Evolutionary conservation across 2,329 filamentous ascomycete species (phyloP).

Genomic region (Aspergillus pseudoterreus): DNA sequence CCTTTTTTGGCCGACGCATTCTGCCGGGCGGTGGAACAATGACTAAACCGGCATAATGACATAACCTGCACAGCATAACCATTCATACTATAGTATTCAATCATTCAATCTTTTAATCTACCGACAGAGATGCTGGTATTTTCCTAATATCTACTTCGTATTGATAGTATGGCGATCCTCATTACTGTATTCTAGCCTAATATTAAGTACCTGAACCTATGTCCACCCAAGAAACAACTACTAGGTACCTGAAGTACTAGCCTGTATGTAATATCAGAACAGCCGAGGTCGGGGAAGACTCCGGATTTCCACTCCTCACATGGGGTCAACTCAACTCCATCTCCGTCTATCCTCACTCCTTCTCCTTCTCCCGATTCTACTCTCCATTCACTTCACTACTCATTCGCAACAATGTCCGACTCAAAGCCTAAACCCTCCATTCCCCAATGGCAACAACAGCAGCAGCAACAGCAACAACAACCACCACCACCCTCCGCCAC

Average conservation of each 20-base stretch:
- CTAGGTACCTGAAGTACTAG: too few relatives aligned
- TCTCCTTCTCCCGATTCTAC: slow-evolving; percentile 2
- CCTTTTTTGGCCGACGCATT: too few relatives aligned
- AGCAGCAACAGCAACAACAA: slow-evolving; percentile 17
- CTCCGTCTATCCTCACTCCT: slow-evolving; percentile 5
- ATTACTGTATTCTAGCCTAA: too few relatives aligned
- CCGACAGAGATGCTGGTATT: not conserved
- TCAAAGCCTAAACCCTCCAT: slow-evolving; percentile 33
- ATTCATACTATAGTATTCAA: not conserved
- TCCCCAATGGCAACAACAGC: slow-evolving; percentile 36
- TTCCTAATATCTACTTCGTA: too few relatives aligned
- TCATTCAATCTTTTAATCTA: too few relatives aligned
- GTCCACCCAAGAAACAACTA: too few relatives aligned
- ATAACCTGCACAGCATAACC: not conserved
- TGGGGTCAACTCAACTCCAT: slow-evolving; percentile 6
- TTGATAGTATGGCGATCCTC: too few relatives aligned
- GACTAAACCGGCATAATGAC: too few relatives aligned
- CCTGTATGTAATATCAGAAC: slow-evolving; percentile 5
- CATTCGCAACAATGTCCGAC: slow-evolving; percentile 28
- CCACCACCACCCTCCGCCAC: slow-evolving; percentile 15
- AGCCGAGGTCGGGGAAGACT: slow-evolving; percentile 15
- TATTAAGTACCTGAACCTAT: too few relatives aligned
- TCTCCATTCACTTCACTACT: not conserved
- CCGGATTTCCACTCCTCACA: not conserved
- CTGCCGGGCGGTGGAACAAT: too few relatives aligned